Conservation (phyloP, 208 protist genomes). For the Lotmaria passim region DNA sequence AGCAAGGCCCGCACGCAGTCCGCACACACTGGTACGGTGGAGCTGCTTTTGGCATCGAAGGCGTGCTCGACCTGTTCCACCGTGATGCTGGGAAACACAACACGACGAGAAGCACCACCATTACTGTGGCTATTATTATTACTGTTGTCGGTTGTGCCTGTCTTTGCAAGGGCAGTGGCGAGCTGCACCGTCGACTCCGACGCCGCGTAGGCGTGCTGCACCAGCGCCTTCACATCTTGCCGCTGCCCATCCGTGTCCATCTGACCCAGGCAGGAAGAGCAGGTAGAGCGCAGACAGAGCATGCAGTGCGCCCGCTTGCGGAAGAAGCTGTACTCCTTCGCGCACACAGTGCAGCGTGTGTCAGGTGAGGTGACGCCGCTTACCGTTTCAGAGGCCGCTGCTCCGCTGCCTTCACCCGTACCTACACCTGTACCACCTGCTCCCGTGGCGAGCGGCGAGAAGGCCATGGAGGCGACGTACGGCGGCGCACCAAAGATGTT, state of each 20-base stretch:
- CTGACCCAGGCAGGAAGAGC: conserved; percentile 60
- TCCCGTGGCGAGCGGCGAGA: conserved; percentile 17
- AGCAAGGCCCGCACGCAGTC: conserved; percentile 67
- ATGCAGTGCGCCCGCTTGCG: conserved; percentile 61
- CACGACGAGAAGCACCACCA: background rate
- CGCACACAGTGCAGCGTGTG: conserved; percentile 59
- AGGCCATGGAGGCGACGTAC: background rate
- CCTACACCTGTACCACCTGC: background rate
- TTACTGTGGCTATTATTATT: background rate
- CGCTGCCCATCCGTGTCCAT: conserved; percentile 48
- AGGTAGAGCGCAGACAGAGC: conserved; percentile 66
- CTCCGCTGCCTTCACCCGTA: background rate
- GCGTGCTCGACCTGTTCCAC: conserved; percentile 27
- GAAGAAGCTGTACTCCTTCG: conserved; percentile 78
- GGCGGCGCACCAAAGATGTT: background rate
- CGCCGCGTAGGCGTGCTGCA: conserved; percentile 30
- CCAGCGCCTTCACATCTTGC: conserved; percentile 41
- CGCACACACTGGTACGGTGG: conserved; percentile 55
- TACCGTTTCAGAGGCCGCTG: background rate
- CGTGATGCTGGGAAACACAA: conserved; percentile 26
- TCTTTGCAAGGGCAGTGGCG: conserved; percentile 16
- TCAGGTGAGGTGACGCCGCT: conserved; percentile 16
- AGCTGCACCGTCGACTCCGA: conserved; percentile 31
- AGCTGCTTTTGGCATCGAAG: conserved; percentile 23
- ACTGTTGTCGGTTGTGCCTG: background rate